A percentile compares a stretch with the other conserved stretches of the same genome.
These are phyloP conservation scores for Lentithecium fluviatile DNA, from an alignment of 495 filamentous ascomycete species.

Conservation along the genomic window DNA sequence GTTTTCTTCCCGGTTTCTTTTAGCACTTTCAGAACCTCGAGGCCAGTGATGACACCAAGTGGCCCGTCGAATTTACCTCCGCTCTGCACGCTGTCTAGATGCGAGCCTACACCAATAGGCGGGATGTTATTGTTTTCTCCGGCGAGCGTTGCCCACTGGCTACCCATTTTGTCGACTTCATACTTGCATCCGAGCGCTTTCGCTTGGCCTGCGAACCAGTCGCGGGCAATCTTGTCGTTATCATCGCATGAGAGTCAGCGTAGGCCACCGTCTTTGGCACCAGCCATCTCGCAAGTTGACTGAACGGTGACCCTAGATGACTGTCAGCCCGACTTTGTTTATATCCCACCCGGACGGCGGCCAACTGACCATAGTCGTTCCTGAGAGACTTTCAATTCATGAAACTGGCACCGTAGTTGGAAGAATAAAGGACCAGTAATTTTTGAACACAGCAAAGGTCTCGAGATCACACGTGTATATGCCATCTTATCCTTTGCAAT, in stretches of 20 bases:
- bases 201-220: slow-evolving; percentile 21
- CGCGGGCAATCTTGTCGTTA: slow-evolving; percentile 18
- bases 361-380: too few species aligned
- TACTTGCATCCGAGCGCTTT: slow-evolving; percentile 18
- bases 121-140: slow-evolving; percentile 23
- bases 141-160: slow-evolving; percentile 18
- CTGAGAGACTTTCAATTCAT: too few species aligned
- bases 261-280: slow-evolving; percentile 28
- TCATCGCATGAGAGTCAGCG: slow-evolving; percentile 15
- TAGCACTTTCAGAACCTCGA: slow-evolving; percentile 14
- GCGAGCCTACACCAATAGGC: slow-evolving; percentile 9
- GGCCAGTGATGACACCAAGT: slow-evolving; percentile 12
- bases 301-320: too few species aligned
- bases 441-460: too few species aligned
- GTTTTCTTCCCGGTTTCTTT: slow-evolving; percentile 13
- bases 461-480: too few species aligned
- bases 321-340: too few species aligned
- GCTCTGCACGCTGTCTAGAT: slow-evolving; percentile 19
- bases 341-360: too few species aligned
- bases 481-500: too few species aligned
- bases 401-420: too few species aligned
- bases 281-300: too few species aligned
- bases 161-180: slow-evolving; percentile 23
- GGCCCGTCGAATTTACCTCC: slow-evolving; percentile 23
- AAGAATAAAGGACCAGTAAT: too few species aligned